Percentiles rank a stretch among this genome's conserved stretches.
Evolutionary conservation across 495 filamentous ascomycete genomes (phyloP).

Genomic region (Hamigera avellanea): DNA sequence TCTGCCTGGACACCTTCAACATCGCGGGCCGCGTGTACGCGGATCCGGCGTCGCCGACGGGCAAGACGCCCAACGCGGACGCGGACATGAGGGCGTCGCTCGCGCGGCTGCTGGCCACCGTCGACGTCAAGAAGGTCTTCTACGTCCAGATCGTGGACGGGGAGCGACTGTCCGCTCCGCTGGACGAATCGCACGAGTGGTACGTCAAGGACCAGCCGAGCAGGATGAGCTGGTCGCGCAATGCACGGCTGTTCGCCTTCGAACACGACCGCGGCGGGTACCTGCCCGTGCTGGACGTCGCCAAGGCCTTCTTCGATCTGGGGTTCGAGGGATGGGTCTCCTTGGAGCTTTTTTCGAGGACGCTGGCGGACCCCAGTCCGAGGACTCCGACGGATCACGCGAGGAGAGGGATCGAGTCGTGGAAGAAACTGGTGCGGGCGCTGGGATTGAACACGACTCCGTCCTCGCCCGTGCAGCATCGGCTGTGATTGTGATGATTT

Average conservation of each 20-base stretch:
- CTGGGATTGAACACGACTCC: constrained; percentile 14
- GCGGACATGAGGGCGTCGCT: constrained; percentile 46
- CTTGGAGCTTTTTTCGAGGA: constrained; percentile 65
- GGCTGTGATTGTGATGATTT: not conserved
- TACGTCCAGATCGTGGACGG: constrained; percentile 75
- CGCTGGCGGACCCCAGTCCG: constrained; percentile 43
- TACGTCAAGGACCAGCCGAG: constrained; percentile 49
- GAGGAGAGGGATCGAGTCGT: constrained; percentile 47
- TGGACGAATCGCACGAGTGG: constrained; percentile 52
- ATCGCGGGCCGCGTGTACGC: constrained; percentile 65
- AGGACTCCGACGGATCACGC: constrained; percentile 53
- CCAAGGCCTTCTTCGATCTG: constrained; percentile 49
- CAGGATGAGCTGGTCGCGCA: constrained; percentile 74
- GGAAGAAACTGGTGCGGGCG: constrained; percentile 40
- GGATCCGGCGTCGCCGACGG: constrained; percentile 45
- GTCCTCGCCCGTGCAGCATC: not conserved
- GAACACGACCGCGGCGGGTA: constrained; percentile 62
- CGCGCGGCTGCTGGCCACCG: constrained; percentile 36
- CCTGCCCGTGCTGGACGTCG: constrained; percentile 51
- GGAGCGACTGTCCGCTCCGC: constrained; percentile 46
- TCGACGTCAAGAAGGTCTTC: constrained; percentile 62
- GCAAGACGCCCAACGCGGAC: constrained; percentile 46
- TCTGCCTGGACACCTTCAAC: constrained; percentile 76
- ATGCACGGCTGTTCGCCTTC: constrained; percentile 64
- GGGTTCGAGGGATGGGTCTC: constrained; percentile 70